These are phyloP conservation scores for Fusarium globosum DNA, from an alignment of 2,329 filamentous ascomycete species.

Conservation along the genomic window DNA sequence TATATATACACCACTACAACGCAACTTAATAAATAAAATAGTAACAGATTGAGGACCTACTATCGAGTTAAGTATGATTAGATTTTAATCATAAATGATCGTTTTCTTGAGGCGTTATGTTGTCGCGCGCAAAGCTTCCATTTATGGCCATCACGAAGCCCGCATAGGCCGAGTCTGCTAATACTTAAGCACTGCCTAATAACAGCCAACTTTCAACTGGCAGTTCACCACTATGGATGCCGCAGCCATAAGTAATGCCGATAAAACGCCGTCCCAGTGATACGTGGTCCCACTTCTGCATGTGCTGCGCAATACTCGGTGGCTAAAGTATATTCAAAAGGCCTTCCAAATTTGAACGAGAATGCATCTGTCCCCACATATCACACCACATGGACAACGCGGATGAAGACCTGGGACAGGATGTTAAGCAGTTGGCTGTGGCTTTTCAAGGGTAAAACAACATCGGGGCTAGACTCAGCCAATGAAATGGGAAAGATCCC, in stretches of 20 bases:
- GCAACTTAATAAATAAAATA: no score
- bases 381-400: no score
- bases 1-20: no score
- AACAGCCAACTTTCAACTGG: fast-evolving
- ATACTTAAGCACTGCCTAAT: background rate
- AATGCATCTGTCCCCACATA: background rate
- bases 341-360: background rate
- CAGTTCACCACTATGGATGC: fast-evolving
- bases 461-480: background rate
- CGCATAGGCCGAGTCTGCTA: fast-evolving
- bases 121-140: fast-evolving
- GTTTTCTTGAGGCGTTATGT: background rate
- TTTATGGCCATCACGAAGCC: background rate
- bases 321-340: fast-evolving
- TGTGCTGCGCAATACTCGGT: fast-evolving
- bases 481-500: background rate
- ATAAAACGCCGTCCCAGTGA: fast-evolving
- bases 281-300: fast-evolving
- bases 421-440: slow-evolving; percentile 4
- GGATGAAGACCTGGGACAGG: background rate
- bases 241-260: fast-evolving
- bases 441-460: background rate
- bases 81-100: no score
- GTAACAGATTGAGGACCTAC: fast-evolving
- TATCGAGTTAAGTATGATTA: background rate